Percentiles rank a stretch among this genome's conserved stretches.
phyloP scores from a whole-genome alignment of 371 early-diverging fungal genomes.

The Apophysomyces ossiformis region DNA sequence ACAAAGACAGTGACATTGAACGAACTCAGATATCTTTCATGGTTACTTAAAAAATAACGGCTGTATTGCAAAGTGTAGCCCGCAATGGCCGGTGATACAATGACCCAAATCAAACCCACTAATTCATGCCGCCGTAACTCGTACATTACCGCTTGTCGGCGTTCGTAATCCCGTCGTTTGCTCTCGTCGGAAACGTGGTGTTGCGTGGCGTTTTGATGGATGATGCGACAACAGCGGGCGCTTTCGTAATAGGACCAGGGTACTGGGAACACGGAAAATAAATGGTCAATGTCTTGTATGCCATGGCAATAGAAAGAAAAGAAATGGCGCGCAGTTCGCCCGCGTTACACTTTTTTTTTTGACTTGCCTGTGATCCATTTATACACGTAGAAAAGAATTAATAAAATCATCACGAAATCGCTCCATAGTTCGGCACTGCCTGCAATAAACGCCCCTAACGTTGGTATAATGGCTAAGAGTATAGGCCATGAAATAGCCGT shows the following conservation, averaged over 20 bases:
- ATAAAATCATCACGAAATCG: constrained; percentile 54
- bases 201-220: constrained; percentile 23
- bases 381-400: constrained; percentile 60
- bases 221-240: constrained; percentile 51
- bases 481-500: constrained; percentile 56
- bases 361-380: constrained; percentile 62
- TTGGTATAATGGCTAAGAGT: constrained; percentile 57
- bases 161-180: constrained; percentile 30
- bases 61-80: constrained; percentile 63
- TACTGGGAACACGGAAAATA: constrained; percentile 27
- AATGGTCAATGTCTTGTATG: too few species aligned
- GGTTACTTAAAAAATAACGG: constrained; percentile 57
- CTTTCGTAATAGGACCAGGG: constrained; percentile 67
- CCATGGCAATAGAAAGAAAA: constrained; percentile 6
- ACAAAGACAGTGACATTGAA: constrained; percentile 66
- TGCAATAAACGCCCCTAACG: constrained; percentile 55
- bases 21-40: constrained; percentile 61
- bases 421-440: constrained; percentile 64
- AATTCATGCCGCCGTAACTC: constrained; percentile 62
- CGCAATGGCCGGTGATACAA: constrained; percentile 63
- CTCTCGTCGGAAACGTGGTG: constrained; percentile 22
- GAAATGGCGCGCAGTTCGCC: not conserved
- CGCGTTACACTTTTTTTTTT: not conserved
- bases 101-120: constrained; percentile 56
- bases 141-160: constrained; percentile 26